Percentiles rank a stretch among this genome's conserved stretches.
Evolutionary conservation across 306 rosid genomes (phyloP).

Genomic region (Elaeagnus macrophylla): DNA sequence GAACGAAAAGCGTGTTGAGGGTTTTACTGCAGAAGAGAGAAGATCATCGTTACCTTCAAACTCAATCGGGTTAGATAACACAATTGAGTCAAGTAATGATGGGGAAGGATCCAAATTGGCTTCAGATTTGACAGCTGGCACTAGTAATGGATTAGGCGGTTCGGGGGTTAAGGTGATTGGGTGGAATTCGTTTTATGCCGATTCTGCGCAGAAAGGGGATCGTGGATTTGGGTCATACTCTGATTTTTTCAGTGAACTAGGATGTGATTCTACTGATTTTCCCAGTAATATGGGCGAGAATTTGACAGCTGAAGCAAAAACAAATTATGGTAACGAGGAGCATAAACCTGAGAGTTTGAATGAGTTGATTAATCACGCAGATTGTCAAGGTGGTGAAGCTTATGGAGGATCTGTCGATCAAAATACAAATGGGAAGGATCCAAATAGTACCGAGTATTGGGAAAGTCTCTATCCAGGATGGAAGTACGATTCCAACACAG

Average conservation of each 20-base stretch:
- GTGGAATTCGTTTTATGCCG: constrained; percentile 69
- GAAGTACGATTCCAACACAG: constrained; percentile 50
- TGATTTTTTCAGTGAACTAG: constrained; percentile 66
- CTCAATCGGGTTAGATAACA: constrained; percentile 26
- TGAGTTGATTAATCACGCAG: constrained; percentile 26
- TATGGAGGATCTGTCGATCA: constrained; percentile 32
- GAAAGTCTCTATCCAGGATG: constrained; percentile 80
- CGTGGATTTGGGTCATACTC: constrained; percentile 55
- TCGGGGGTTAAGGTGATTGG: constrained; percentile 62
- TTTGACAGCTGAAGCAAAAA: constrained; percentile 23
- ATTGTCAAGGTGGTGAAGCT: constrained; percentile 35
- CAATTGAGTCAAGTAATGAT: constrained; percentile 16
- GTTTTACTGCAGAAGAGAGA: constrained; percentile 24
- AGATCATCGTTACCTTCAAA: constrained; percentile 18
- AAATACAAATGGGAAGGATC: constrained; percentile 39
- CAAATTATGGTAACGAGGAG: too few species aligned
- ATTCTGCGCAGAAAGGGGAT: constrained; percentile 38
- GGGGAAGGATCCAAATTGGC: constrained; percentile 24
- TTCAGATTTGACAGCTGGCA: constrained; percentile 11
- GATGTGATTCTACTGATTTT: constrained; percentile 34
- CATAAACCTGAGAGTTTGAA: constrained; percentile 22
- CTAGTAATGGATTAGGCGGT: constrained; percentile 21
- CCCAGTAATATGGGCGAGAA: constrained; percentile 10
- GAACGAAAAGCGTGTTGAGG: constrained; percentile 15
- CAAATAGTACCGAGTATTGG: constrained; percentile 51